Conservation (phyloP, 2,329 filamentous ascomycete genomes). For the Epichloe uncinata region DNA sequence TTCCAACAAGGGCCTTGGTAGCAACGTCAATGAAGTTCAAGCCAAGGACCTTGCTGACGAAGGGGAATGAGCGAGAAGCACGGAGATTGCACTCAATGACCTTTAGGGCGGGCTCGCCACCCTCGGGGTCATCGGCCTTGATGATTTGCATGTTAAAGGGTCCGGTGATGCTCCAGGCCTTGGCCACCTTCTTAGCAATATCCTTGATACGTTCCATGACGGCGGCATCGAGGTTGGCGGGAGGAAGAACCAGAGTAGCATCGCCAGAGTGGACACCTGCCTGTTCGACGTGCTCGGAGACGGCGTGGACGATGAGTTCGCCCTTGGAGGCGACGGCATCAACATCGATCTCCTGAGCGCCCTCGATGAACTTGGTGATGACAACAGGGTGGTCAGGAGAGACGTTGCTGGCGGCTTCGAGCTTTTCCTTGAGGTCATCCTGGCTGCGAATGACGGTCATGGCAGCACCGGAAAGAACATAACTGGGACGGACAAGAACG, state of each 20-base stretch:
- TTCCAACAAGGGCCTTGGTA: conserved; percentile 79
- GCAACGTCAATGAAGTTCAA: conserved; percentile 95
- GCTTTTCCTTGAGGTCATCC: conserved; percentile 86
- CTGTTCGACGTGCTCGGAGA: conserved; percentile 92
- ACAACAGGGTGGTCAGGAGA: conserved; percentile 96
- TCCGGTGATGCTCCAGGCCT: conserved; percentile 93
- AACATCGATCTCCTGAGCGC: conserved; percentile 90
- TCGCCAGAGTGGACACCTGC: conserved; percentile 98
- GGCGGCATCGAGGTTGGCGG: conserved; percentile 59
- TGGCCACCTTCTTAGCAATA: conserved; percentile 90
- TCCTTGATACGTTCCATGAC: conserved; percentile 84
- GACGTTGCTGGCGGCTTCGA: conserved; percentile 77
- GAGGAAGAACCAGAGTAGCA: conserved; percentile 85
- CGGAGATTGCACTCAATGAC: conserved; percentile 98
- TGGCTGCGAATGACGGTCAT: conserved; percentile 93
- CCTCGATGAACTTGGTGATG: conserved; percentile 97
- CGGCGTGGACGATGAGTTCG: conserved; percentile 77
- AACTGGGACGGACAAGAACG: conserved; percentile 85
- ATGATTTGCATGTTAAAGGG: conserved; percentile 99
- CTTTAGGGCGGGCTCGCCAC: conserved; percentile 67
- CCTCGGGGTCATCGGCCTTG: conserved; percentile 68
- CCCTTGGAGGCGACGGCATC: conserved; percentile 83
- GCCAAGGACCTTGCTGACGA: conserved; percentile 92
- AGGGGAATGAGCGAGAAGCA: conserved; percentile 94
- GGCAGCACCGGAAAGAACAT: conserved; percentile 92